Base-by-base conservation (phyloP, 768 basidiomycete genomes). In the Leccinum sublutescens region DNA sequence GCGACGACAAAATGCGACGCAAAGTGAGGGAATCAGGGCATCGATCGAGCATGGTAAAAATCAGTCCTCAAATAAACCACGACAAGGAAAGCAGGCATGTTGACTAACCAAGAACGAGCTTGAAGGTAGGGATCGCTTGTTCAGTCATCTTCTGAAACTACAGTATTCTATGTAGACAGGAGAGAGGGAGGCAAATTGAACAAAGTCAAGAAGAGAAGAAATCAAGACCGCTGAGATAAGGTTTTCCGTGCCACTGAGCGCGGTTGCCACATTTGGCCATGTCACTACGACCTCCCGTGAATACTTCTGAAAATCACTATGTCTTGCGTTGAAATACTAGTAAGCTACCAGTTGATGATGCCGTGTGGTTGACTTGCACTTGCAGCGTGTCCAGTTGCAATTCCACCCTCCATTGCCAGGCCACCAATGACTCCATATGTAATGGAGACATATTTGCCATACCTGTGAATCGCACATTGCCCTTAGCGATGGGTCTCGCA, bases 71-170 rank as follows among this genome's bases (percentile, higher is more conserved):
- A 60, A 61, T 59, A 59, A 61, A 54, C 54, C 59, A 56, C 52
- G 31, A 47, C 10, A 34, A 12, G 14, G 23, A 25, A 51, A 48
- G 47, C 29, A 54, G 19, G 27, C 2, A 12, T 29, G 45, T 25
- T 23, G 59, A 79, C 90, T 71, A 73, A 95, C 95, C 95, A 65
- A 98, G 92, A 61, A 98, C 96, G 75, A 99, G 93, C 79, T 99
- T 99, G 84, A 98, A 99, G 58, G 94, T 93, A 38, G 97, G 95
- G 66, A 95, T 31, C 15, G n/a, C 0, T 43, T 43, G 40, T 43
- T 54, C 62, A 15, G 21, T 29, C 81, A 85, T 88, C 63, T 66
- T 63, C 64, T 62, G 59, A 55, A 60, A 63, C 58, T 60, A 60
- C 36, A 49, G 64, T 67, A 49, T 56, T 68, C 65, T 72, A 63